phyloP scores from a whole-genome alignment of 768 basidiomycete species.

The Lyophyllum semitale region DNA sequence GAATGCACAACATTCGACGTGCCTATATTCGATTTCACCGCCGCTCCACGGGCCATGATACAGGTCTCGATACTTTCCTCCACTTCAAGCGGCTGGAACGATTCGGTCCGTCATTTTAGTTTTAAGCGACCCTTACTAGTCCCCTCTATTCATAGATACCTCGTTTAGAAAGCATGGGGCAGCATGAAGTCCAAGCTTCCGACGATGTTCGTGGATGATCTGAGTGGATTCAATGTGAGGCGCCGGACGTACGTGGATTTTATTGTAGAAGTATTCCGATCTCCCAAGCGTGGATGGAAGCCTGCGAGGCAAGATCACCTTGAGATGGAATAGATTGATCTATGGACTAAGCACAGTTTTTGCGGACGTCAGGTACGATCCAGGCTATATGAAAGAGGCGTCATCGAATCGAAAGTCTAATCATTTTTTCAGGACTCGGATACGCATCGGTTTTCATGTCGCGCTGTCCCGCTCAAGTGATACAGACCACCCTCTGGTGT shows the following conservation, averaged over 20 bases:
- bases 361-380: too few relatives aligned
- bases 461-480: too few relatives aligned
- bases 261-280: neutral
- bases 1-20: neutral
- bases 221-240: neutral
- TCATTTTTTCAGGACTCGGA: too few relatives aligned
- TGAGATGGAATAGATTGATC: too few relatives aligned
- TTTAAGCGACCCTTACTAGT: neutral
- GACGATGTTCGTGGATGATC: neutral
- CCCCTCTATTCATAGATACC: neutral
- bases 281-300: neutral
- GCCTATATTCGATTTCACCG: constrained; percentile 2
- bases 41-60: neutral
- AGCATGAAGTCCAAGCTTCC: neutral
- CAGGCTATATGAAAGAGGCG: too few relatives aligned
- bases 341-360: too few relatives aligned
- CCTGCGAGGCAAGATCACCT: neutral
- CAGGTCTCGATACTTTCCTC: neutral
- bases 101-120: neutral
- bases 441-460: too few relatives aligned
- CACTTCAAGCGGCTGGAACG: too few relatives aligned
- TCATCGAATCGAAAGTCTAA: too few relatives aligned
- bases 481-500: too few relatives aligned
- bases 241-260: neutral
- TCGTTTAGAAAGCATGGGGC: neutral